A percentile compares a stretch with the other conserved stretches of the same genome.
Evolutionary conservation across 139 green algal genomes (phyloP).

Genomic region (Coelastrella sp.): DNA sequence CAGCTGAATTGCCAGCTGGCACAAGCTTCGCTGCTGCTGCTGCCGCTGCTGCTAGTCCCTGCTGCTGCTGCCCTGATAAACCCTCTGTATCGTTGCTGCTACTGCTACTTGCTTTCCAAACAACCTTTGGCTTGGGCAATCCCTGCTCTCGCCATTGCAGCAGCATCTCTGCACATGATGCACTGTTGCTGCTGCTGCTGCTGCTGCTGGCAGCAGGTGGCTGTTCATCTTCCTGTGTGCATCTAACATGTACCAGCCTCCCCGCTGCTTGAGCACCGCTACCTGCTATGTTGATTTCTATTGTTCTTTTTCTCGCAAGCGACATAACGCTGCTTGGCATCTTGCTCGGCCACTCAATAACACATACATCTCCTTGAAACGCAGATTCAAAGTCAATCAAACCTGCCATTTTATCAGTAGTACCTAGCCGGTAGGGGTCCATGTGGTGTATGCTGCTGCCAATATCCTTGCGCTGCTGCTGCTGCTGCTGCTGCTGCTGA

Average conservation of each 20-base stretch:
- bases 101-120: conserved; percentile 22
- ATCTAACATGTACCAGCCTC: conserved; percentile 49
- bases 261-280: conserved; percentile 54
- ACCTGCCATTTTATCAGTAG: conserved; percentile 62
- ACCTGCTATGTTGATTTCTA: conserved; percentile 54
- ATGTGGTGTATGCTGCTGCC: conserved; percentile 60
- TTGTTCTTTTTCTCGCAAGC: conserved; percentile 34
- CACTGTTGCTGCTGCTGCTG: conserved; percentile 3
- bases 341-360: conserved; percentile 68
- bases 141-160: conserved; percentile 23
- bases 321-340: conserved; percentile 56
- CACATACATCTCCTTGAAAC: conserved; percentile 57
- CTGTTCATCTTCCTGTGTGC: neutral
- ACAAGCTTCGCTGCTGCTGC: neutral
- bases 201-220: neutral
- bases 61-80: neutral
- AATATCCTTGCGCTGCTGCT: conserved; percentile 10
- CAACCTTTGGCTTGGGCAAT: neutral
- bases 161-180: conserved; percentile 22
- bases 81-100: neutral
- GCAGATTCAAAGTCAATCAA: conserved; percentile 63
- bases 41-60: neutral
- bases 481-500: neutral
- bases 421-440: conserved; percentile 66
- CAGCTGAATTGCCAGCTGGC: neutral